These are phyloP conservation scores for Acanthamoeba triangularis DNA, from an alignment of 208 protist species.

Conservation along the genomic window DNA sequence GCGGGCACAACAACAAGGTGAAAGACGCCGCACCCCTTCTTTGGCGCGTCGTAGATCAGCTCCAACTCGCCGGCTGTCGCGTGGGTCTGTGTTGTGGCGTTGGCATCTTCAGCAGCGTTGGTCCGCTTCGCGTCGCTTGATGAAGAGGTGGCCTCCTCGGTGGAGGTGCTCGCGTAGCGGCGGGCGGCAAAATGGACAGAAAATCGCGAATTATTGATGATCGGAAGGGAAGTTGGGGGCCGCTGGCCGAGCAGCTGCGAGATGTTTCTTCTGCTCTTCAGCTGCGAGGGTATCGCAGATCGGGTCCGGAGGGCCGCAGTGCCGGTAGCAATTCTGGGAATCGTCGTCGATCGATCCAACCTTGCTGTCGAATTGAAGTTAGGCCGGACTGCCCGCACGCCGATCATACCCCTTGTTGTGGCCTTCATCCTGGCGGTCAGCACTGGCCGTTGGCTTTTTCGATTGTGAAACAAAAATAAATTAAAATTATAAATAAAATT, in stretches of 20 bases:
- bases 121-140: no score
- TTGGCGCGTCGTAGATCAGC: slow-evolving; percentile 51
- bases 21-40: neutral
- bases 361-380: no score
- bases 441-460: no score
- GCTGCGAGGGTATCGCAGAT: neutral
- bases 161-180: no score
- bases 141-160: no score
- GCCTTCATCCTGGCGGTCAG: neutral
- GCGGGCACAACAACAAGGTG: neutral
- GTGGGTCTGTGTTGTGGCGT: neutral
- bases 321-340: neutral
- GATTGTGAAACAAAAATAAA: no score
- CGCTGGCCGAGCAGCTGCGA: neutral
- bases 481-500: no score
- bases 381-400: no score
- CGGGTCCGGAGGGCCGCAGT: neutral
- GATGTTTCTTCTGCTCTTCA: neutral
- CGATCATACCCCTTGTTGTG: neutral
- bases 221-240: no score
- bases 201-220: neutral
- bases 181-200: neutral
- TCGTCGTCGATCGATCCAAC: no score
- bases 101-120: no score
- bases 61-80: neutral